Evolutionary conservation across 2,329 filamentous ascomycete genomes (phyloP).

Genomic region (Colletotrichum truncatum): DNA sequence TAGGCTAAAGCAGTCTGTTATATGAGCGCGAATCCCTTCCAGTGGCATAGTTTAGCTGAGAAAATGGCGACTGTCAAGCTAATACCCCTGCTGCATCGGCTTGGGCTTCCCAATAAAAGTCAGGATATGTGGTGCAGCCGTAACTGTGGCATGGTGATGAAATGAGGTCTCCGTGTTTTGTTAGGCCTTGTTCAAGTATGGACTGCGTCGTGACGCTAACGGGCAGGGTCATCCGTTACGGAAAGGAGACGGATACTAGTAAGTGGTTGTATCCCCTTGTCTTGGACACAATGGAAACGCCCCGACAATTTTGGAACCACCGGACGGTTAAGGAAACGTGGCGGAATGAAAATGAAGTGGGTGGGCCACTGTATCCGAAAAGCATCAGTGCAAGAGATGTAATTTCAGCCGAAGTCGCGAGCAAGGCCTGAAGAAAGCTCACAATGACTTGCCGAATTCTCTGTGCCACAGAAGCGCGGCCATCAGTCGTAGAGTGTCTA

Average conservation of each 20-base stretch:
- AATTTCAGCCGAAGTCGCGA: not conserved
- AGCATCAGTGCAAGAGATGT: not conserved
- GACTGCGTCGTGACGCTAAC: conserved; percentile 11
- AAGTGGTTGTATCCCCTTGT: not conserved
- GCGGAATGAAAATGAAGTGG: not conserved
- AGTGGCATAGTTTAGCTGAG: conserved; percentile 1
- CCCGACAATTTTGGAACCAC: not conserved
- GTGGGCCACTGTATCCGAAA: not conserved
- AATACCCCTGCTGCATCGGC: not conserved
- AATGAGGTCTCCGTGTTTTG: conserved; percentile 19
- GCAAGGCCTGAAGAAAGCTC: not conserved
- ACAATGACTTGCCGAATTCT: not conserved
- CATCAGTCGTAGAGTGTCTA: not conserved
- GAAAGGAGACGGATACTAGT: not conserved
- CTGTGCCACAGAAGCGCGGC: conserved; percentile 4
- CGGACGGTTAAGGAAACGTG: conserved; percentile 6
- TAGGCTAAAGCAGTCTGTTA: conserved; percentile 5
- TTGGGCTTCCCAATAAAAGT: not conserved
- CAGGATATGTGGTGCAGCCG: conserved; percentile 1
- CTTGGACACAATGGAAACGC: conserved; percentile 9
- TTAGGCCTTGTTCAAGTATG: not conserved
- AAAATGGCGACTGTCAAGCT: not conserved
- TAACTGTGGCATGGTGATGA: conserved; percentile 13
- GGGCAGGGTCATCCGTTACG: not conserved
- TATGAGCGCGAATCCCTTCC: not conserved